Conservation (phyloP, 2,329 filamentous ascomycete genomes). For the Colletotrichum tropicale region DNA sequence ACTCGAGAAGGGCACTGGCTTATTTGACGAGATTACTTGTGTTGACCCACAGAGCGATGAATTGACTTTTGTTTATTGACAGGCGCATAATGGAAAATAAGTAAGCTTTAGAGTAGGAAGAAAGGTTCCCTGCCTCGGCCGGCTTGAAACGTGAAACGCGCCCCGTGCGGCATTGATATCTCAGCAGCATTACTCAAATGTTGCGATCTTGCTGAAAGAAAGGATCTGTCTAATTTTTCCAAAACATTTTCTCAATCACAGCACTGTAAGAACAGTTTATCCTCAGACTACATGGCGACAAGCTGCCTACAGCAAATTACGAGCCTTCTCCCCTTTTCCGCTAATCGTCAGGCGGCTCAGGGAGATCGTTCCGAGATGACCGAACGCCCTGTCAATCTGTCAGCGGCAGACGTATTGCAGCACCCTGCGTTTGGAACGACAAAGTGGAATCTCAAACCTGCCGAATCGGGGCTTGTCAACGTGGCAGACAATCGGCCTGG, state of each 20-base stretch:
- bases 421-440: constrained; percentile 2
- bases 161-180: background rate
- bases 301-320: background rate
- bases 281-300: background rate
- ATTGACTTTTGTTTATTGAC: background rate
- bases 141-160: background rate
- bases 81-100: background rate
- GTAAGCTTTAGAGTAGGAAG: background rate
- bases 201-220: background rate
- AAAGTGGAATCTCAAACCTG: background rate
- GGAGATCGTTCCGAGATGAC: background rate
- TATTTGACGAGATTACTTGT: background rate
- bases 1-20: background rate
- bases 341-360: background rate
- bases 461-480: background rate
- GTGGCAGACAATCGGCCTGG: background rate
- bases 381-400: background rate
- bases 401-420: background rate
- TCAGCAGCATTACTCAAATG: background rate
- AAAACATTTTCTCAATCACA: background rate
- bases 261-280: background rate
- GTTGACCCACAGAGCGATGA: background rate
- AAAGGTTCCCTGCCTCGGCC: background rate
- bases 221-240: background rate
- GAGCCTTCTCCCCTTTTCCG: background rate